Percentiles rank a stretch among this genome's conserved stretches.
Evolutionary conservation across 495 filamentous ascomycete species (phyloP).

Genomic region (Penicillium angulare): DNA sequence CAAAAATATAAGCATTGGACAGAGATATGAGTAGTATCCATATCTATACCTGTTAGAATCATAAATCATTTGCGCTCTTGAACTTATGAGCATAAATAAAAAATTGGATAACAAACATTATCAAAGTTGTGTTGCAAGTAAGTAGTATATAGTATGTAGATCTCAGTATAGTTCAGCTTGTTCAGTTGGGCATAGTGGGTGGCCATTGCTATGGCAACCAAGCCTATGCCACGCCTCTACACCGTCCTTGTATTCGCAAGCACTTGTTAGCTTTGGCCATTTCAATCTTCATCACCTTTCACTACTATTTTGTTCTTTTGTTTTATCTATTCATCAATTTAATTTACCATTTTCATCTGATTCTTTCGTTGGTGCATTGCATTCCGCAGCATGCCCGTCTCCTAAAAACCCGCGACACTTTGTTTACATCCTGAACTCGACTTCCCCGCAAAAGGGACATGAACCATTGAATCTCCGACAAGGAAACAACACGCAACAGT

Average conservation of each 20-base stretch:
- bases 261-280: not conserved
- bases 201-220: constrained; percentile 33
- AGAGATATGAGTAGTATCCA: too few relatives aligned
- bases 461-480: constrained; percentile 11
- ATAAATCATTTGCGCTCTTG: too few relatives aligned
- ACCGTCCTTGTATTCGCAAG: not conserved
- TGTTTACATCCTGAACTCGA: constrained; percentile 16
- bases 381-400: constrained; percentile 8
- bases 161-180: too few relatives aligned
- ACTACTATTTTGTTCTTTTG: not conserved
- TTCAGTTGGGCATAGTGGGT: too few relatives aligned
- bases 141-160: too few relatives aligned
- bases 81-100: too few relatives aligned
- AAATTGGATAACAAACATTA: too few relatives aligned
- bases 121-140: too few relatives aligned
- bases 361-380: constrained; percentile 6
- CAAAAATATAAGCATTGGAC: too few relatives aligned
- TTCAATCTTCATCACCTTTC: not conserved
- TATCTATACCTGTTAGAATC: not conserved
- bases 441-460: constrained; percentile 12
- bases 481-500: constrained; percentile 28
- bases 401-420: not conserved
- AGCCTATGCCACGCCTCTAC: not conserved
- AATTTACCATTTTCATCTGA: not conserved
- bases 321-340: too few relatives aligned